Evolutionary conservation across 768 basidiomycete genomes (phyloP).

Genomic region (Suillus brevipes): DNA sequence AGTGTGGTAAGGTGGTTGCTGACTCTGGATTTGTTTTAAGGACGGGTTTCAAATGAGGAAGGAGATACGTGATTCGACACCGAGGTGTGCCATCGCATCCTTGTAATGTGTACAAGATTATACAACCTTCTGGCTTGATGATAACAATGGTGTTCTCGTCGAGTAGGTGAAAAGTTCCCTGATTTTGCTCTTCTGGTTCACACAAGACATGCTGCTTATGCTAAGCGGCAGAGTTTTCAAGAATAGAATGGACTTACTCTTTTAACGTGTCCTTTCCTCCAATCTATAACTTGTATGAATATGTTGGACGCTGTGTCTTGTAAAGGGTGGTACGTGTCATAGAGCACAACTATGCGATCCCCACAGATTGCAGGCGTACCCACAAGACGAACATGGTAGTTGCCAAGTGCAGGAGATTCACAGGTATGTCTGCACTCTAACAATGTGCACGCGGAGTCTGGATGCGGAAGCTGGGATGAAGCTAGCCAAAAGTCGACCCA

Average conservation of each 20-base stretch:
- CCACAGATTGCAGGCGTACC: not conserved
- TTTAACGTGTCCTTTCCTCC: not conserved
- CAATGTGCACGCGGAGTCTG: not conserved
- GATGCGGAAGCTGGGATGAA: conserved; percentile 1
- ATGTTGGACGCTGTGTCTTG: not conserved
- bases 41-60: not conserved
- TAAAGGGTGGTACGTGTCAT: not conserved
- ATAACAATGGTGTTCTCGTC: not conserved
- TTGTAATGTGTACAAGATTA: not conserved
- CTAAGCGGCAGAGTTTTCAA: not conserved
- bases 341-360: not conserved
- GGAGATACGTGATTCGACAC: not conserved
- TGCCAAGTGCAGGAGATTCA: not conserved
- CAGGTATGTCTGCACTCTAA: not conserved
- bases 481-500: not conserved
- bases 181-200: not conserved
- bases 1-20: not conserved
- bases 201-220: not conserved
- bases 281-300: conserved; percentile 1
- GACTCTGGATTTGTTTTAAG: no score
- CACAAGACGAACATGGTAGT: not conserved
- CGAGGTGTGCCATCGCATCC: not conserved
- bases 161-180: not conserved
- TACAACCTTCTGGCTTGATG: not conserved
- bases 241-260: not conserved